Evolutionary conservation across 176 grass and related monocot species (phyloP).

Genomic region (Bromus sterilis): DNA sequence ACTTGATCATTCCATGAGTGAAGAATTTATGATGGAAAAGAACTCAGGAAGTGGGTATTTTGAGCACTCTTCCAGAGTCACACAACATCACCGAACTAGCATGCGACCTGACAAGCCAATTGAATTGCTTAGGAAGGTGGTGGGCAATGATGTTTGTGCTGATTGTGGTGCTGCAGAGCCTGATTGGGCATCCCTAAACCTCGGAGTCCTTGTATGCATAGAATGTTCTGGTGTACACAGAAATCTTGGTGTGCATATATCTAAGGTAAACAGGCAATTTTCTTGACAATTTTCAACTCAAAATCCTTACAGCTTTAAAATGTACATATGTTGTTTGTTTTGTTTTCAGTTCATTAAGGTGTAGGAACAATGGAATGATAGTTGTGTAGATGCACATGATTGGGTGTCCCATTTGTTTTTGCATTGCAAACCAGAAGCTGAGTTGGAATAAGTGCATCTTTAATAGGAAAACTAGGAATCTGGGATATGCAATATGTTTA

Average conservation of each 20-base stretch:
- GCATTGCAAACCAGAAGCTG: background rate
- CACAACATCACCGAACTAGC: slow-evolving; percentile 64
- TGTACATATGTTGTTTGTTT: slow-evolving; percentile 3
- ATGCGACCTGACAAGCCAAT: slow-evolving; percentile 95
- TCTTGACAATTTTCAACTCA: background rate
- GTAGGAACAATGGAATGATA: background rate
- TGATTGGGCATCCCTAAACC: slow-evolving; percentile 97
- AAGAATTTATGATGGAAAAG: slow-evolving; percentile 74
- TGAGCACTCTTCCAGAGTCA: slow-evolving; percentile 53
- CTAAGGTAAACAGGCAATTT: slow-evolving; percentile 57
- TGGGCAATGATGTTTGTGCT: slow-evolving; percentile 76
- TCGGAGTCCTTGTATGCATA: slow-evolving; percentile 90
- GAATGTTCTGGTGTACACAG: slow-evolving; percentile 97
- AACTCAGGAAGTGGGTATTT: slow-evolving; percentile 68
- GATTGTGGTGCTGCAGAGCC: slow-evolving; percentile 85
- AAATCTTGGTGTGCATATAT: slow-evolving; percentile 99
- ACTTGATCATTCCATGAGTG: slow-evolving; percentile 62
- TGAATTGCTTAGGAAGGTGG: slow-evolving; percentile 89
- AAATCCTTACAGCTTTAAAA: background rate
- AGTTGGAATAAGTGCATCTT: background rate
- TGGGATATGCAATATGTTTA: background rate
- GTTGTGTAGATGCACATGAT: background rate
- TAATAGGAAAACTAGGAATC: background rate
- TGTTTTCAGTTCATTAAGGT: background rate
- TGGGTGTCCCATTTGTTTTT: background rate